Evolutionary conservation across 768 basidiomycete species (phyloP).

Genomic region (Gyrodon lividus): DNA sequence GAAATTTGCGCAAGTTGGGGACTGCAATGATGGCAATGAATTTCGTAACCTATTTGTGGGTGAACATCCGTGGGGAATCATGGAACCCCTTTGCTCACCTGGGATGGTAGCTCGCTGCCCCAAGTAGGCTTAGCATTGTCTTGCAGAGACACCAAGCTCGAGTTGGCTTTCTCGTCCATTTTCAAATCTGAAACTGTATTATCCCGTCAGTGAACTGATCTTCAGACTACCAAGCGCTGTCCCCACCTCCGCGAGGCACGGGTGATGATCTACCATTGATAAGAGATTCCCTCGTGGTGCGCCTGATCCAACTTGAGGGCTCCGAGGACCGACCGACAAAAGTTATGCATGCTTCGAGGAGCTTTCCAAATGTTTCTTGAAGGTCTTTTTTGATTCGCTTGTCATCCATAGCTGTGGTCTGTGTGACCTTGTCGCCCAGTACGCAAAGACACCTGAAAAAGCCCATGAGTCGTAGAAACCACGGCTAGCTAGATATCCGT

Average conservation of each 20-base stretch:
- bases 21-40: conserved; percentile 71
- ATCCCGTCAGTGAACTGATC: conserved; percentile 1
- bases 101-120: conserved; percentile 28
- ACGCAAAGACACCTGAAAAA: conserved; percentile 66
- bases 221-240: not conserved
- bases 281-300: conserved; percentile 61
- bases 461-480: conserved; percentile 10
- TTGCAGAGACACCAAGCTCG: conserved; percentile 41
- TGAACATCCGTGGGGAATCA: conserved; percentile 7
- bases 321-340: conserved; percentile 75
- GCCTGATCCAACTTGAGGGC: conserved; percentile 76
- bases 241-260: conserved; percentile 50
- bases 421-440: conserved; percentile 78
- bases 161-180: conserved; percentile 61
- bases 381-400: conserved; percentile 83
- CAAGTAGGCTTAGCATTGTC: conserved; percentile 29
- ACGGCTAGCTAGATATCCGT: conserved; percentile 13
- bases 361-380: conserved; percentile 86
- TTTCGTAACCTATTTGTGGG: conserved; percentile 54
- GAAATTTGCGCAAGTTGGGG: conserved; percentile 73
- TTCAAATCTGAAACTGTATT: conserved; percentile 37
- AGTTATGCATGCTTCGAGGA: conserved; percentile 75
- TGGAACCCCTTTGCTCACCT: conserved; percentile 26
- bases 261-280: conserved; percentile 77
- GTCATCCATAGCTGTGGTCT: conserved; percentile 92